Evolutionary conservation across 768 basidiomycete species (phyloP).

Genomic region (Russula sp.): DNA sequence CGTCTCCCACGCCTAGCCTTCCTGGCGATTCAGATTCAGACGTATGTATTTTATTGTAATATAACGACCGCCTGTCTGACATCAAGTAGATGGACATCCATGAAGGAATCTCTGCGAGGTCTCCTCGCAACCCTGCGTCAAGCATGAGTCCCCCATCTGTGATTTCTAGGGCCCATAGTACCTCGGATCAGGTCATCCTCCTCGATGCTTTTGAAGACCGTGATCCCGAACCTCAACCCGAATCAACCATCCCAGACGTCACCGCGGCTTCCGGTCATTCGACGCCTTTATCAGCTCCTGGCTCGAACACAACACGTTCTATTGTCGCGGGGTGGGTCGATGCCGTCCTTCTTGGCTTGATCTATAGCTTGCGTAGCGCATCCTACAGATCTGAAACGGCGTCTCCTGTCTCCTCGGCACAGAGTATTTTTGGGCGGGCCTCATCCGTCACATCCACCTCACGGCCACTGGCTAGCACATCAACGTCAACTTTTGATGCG

Average conservation of each 20-base stretch:
- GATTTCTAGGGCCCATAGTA: constrained; percentile 9
- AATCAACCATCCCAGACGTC: not conserved
- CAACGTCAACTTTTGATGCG: not conserved
- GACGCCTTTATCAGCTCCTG: constrained; percentile 11
- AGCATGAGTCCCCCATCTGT: constrained; percentile 14
- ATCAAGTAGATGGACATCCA: constrained; percentile 1
- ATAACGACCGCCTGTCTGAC: not conserved
- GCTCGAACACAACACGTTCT: constrained; percentile 15
- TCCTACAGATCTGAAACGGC: constrained; percentile 18
- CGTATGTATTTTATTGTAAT: not conserved
- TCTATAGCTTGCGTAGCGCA: constrained; percentile 16
- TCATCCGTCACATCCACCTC: constrained; percentile 5
- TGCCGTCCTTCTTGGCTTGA: not conserved
- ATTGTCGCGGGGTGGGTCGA: constrained; percentile 22
- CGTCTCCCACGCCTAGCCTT: not conserved
- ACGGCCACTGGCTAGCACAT: not conserved
- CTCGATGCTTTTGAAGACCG: not conserved
- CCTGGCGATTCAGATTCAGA: not conserved
- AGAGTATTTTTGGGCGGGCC: constrained; percentile 23
- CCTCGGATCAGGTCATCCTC: constrained; percentile 6
- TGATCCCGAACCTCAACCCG: not conserved
- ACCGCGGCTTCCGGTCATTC: not conserved
- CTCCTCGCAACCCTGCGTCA: not conserved
- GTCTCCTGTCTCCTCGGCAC: constrained; percentile 24
- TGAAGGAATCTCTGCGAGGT: not conserved